Base-by-base conservation (phyloP, 148 eudicot genomes). In the Salicornia ramosissima region DNA sequence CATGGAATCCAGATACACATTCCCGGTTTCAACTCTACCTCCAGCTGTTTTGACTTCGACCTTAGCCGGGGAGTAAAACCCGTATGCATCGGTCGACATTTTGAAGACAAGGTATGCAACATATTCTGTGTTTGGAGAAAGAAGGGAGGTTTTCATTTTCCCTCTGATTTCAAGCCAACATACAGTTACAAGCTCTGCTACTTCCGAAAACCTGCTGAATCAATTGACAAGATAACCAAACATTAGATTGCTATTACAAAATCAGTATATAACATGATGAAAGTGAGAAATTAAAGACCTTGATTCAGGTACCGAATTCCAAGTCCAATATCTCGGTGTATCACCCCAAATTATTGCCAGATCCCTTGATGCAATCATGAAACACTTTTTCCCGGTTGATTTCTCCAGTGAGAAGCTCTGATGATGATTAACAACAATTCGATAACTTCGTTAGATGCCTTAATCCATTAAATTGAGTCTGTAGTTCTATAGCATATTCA, bases 321-420 rank as follows among this genome's bases (percentile, higher is more conserved):
- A 90, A 39, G 74, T 55, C 97, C 97, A 90, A 50, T 85, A 86
- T 47, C 31, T 29, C 7, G 89, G 89, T 12, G 86, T 80, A 31
- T 91, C 90, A 21, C 81, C 78, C 89, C 86, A 85, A 14, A 75
- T 70, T 53, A 88, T 91, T 15, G 34, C 0, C 36, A 91, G 91
- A 42, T 69, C 74, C 68, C 80, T 81, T 24, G 97, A 90, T 63
- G 83, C 77, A 43, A 90, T 57, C 71, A 76, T 82, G 79, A 53
- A 86, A 47, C 89, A 80, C 76, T 78, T 90, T 75, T 77, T 88
- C 61, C 96, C 96, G 4, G 76, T 83, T 65, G 65, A 69, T 73
- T 80, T 88, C 40, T 88, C 90, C 78, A 90, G 49, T 34, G 78
- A 80, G 74, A 88, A 90, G 75, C 81, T 84, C 96, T 90, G 83